A percentile compares a stretch with the other conserved stretches of the same genome.
Evolutionary conservation across 1,284 basidiomycete species (phyloP).

Genomic region (Moniliophthora roreri): DNA sequence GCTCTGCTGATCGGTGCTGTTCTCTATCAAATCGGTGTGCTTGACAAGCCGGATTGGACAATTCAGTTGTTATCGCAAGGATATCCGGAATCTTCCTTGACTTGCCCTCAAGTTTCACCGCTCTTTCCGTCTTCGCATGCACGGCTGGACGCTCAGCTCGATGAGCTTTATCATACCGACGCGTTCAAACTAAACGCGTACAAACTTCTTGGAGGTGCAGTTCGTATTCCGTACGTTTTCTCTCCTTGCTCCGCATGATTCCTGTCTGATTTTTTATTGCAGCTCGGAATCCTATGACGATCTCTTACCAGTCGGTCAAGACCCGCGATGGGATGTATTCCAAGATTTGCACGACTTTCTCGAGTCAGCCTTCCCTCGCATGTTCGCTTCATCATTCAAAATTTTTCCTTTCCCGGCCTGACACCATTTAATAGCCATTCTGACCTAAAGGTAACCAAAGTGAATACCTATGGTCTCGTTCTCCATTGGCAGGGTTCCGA

Average conservation of each 20-base stretch:
- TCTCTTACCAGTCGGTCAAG: slow-evolving; percentile 39
- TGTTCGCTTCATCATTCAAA: slow-evolving; percentile 26
- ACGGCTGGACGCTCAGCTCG: slow-evolving; percentile 30
- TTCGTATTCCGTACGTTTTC: slow-evolving; percentile 41
- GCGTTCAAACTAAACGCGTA: slow-evolving; percentile 40
- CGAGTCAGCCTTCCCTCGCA: slow-evolving; percentile 36
- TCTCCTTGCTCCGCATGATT: slow-evolving; percentile 4
- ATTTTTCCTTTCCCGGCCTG: not conserved
- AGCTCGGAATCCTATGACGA: slow-evolving; percentile 41
- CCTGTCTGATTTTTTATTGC: not conserved
- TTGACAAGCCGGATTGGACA: too few species aligned
- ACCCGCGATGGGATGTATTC: slow-evolving; percentile 45
- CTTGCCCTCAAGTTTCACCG: slow-evolving; percentile 31
- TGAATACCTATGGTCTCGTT: slow-evolving; percentile 62
- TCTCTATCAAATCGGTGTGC: too few species aligned
- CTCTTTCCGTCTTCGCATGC: slow-evolving; percentile 28
- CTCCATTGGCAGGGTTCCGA: slow-evolving; percentile 63
- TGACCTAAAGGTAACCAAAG: slow-evolving; percentile 45
- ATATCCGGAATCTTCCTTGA: not conserved
- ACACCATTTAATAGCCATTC: slow-evolving; percentile 1
- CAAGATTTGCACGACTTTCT: slow-evolving; percentile 42
- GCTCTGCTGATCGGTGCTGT: too few species aligned
- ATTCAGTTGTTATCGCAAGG: too few species aligned
- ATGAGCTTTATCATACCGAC: slow-evolving; percentile 29
- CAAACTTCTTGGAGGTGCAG: slow-evolving; percentile 40